Evolutionary conservation across 495 filamentous ascomycete species (phyloP).

Genomic region (Letharia columbiana): DNA sequence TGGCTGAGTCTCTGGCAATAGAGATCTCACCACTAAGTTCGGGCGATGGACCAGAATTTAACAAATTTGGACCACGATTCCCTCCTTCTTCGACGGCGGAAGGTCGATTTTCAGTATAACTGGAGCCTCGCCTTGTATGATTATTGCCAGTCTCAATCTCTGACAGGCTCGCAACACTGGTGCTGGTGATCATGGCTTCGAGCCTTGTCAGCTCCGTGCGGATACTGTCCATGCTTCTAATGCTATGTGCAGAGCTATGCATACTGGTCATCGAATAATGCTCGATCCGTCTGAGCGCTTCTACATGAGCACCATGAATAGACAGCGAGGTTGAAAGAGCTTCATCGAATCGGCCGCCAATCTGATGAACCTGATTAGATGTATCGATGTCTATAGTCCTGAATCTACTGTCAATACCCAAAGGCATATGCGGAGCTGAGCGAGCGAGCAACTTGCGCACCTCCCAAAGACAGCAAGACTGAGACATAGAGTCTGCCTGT

Average conservation of each 20-base stretch:
- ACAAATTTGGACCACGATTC: neutral
- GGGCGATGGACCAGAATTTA: neutral
- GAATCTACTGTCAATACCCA: neutral
- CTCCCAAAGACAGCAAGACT: constrained; percentile 16
- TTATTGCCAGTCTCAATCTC: neutral
- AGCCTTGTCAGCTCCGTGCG: constrained; percentile 14
- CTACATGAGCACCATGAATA: constrained; percentile 9
- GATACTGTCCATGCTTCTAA: constrained; percentile 17
- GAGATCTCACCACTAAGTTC: neutral
- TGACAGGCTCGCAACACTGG: neutral
- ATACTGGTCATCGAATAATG: constrained; percentile 15
- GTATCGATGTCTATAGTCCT: constrained; percentile 16
- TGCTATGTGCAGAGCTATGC: constrained; percentile 15
- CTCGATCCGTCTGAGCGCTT: constrained; percentile 8
- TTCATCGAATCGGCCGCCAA: constrained; percentile 1
- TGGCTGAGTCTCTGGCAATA: neutral
- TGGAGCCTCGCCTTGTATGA: neutral
- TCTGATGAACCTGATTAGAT: constrained; percentile 14
- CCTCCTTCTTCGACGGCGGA: neutral
- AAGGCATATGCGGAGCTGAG: neutral
- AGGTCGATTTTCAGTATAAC: neutral
- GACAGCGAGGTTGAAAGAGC: constrained; percentile 7
- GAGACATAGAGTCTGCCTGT: constrained; percentile 10
- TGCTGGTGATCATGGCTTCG: constrained; percentile 11
- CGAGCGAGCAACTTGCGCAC: neutral